Base-by-base conservation (phyloP, 1,284 basidiomycete genomes). In the Inonotus hispidus region DNA sequence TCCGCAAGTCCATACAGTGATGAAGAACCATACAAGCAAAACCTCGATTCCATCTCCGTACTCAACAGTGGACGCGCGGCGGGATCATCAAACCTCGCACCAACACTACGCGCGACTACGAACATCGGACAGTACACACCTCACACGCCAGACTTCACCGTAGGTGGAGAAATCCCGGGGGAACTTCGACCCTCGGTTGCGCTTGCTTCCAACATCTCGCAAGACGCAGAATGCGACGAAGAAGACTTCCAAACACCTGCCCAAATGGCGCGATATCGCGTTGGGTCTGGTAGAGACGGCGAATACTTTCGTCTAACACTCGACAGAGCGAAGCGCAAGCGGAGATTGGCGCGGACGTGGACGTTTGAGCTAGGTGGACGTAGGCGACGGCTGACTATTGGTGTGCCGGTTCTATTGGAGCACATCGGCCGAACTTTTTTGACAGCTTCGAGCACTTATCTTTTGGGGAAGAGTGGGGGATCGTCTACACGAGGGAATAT, bases 291-390 rank as follows among this genome's bases (percentile, higher is more conserved):
- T 14, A 53, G 27, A 11, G 23, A 4, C 8, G 29, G 14, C 41
- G 35, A 21, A 37, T 53, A 55, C 41, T n/a, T 45, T 21, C 13
- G 45, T 43, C 45, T 43, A 19, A 35, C 41, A 25, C 41, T 45
- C 14, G 56, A 45, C 10, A 39, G 39, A 16, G 38, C 52, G 23
- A 23, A 25, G 11, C 50, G 32, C 5, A 23, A 27, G n/a, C 32
- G 61, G 43, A 2, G 49, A 8, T 29, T 46, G 3, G 49, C 53
- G 13, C 59, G 61, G 61, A 35, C 61, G 13, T 62, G 61, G 61
- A 55, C 56, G 41, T 62, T 62, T 38, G 61, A 59, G 21, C 53
- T 62, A 13, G 47, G 57, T 16, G 53, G 53, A 21, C 50, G 57
- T 10, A 52, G 61, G 14, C 57, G 61, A 56, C 50, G 61, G 5